Base-by-base conservation (phyloP, 2,329 filamentous ascomycete genomes). In the Westerdykella ornata region DNA sequence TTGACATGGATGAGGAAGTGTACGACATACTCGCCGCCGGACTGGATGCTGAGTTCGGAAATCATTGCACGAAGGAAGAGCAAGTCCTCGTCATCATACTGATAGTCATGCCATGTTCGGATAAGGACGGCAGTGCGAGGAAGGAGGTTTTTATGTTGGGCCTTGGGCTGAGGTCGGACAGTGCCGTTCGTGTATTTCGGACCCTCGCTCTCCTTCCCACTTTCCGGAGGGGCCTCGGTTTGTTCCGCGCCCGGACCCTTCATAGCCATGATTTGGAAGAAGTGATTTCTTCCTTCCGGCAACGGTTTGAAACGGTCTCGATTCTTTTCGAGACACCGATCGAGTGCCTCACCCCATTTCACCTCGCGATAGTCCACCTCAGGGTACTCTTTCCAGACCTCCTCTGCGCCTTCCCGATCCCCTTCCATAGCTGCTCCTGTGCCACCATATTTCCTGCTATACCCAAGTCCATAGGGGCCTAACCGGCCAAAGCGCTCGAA, bases 401-500 rank as follows among this genome's bases (percentile, higher is more conserved):
- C 71, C 32, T 89, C 84, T n/a, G 80, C 76, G 3, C 88, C 89
- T 50, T 92, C 85, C 37, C 76, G 80, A 48, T 96, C 85, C 16
- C 88, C 88, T 54, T 88, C 81, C 64, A 94, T 78, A 9, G 87
- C 89, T n/a, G 85, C 81, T 4, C 90, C 88, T 18, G 84, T 80
- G 1, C 90, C 90, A 11, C 90, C 90, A 49, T 76, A 80, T 43
- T 81, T 80, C 26, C 76, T 72, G 22, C 84, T 86, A 63, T 97
- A 97, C 7, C 90, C 90, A 46, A 88, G 79, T 0, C 90, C 90
- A 54, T 98, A 98, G 0, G 90, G 85, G 0, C 87, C 89, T 20
- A 92, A 78, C 48, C 88, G 78, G 3, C 90, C 90, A 60, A 86
- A 94, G 2, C 92, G 78, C 53, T 98, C 92, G 59, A 95, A 96